Evolutionary conservation across 2,329 filamentous ascomycete species (phyloP).

Genomic region (Tolypocladium nubicola): DNA sequence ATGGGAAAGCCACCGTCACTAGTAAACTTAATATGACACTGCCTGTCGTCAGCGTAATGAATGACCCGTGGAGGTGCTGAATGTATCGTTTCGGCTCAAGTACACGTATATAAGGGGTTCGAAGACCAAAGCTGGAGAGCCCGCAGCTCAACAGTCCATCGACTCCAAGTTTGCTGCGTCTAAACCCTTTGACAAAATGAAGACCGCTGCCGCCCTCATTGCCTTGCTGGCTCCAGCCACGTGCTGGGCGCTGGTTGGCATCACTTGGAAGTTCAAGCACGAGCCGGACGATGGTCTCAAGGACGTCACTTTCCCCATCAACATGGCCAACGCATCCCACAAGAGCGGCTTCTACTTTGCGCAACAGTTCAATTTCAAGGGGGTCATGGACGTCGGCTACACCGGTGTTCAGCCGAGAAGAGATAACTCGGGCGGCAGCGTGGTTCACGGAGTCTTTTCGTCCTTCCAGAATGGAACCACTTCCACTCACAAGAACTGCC

Average conservation of each 20-base stretch:
- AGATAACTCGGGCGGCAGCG: constrained; percentile 3
- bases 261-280: background rate
- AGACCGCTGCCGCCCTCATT: no score
- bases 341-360: constrained; percentile 10
- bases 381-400: constrained; percentile 5
- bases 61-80: no score
- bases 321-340: constrained; percentile 6
- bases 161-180: no score
- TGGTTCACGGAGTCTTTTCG: constrained; percentile 11
- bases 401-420: constrained; percentile 8
- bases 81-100: background rate
- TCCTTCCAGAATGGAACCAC: constrained; percentile 7
- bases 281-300: constrained; percentile 1
- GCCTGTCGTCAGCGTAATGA: no score
- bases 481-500: constrained; percentile 7
- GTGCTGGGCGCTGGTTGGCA: no score
- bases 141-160: background rate
- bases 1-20: no score
- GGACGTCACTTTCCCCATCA: constrained; percentile 9
- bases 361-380: constrained; percentile 8
- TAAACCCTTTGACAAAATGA: no score
- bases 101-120: background rate
- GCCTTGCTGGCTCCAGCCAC: no score
- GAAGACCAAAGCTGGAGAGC: background rate
- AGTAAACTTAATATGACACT: no score